Conservation (phyloP, 139 green algal species). For the Diplosphaera chodatii region DNA sequence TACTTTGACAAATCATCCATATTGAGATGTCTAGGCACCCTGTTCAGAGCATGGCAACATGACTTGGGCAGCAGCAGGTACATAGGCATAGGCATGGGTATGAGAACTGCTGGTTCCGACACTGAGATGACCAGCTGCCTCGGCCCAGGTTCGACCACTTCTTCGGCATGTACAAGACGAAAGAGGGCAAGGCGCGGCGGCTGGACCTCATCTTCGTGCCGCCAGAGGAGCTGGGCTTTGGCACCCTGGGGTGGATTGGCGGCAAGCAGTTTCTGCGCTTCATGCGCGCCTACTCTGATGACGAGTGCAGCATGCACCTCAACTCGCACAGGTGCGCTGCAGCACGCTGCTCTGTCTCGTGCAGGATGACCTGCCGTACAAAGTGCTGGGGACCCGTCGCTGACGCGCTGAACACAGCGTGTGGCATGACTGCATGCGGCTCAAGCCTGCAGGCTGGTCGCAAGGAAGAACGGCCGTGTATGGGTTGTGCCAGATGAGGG, state of each 20-base stretch:
- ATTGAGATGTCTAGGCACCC: too few species aligned
- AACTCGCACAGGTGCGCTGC: conserved; percentile 31
- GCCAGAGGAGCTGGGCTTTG: conserved; percentile 16
- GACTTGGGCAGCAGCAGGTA: too few species aligned
- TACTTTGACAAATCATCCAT: too few species aligned
- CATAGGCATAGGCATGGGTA: too few species aligned
- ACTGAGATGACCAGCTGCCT: too few species aligned
- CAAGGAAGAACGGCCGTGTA: not conserved
- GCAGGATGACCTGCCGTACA: too few species aligned
- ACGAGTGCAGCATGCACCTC: conserved; percentile 26
- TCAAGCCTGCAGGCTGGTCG: conserved; percentile 32
- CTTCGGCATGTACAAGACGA: conserved; percentile 25
- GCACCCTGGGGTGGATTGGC: conserved; percentile 29
- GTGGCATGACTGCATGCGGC: too few species aligned
- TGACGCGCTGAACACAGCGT: too few species aligned
- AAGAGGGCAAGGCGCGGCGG: conserved; percentile 17
- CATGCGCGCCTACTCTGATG: conserved; percentile 17
- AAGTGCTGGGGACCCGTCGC: too few species aligned
- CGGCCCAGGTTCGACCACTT: conserved; percentile 45
- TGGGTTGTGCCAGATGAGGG: conserved; percentile 22
- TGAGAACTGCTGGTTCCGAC: too few species aligned
- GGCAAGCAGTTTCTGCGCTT: conserved; percentile 25
- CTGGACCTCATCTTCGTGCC: conserved; percentile 39
- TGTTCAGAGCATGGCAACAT: too few species aligned
- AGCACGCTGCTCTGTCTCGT: too few species aligned